Evolutionary conservation across 176 grass and related monocot genomes (phyloP).

Genomic region (Neostapfia colusana): DNA sequence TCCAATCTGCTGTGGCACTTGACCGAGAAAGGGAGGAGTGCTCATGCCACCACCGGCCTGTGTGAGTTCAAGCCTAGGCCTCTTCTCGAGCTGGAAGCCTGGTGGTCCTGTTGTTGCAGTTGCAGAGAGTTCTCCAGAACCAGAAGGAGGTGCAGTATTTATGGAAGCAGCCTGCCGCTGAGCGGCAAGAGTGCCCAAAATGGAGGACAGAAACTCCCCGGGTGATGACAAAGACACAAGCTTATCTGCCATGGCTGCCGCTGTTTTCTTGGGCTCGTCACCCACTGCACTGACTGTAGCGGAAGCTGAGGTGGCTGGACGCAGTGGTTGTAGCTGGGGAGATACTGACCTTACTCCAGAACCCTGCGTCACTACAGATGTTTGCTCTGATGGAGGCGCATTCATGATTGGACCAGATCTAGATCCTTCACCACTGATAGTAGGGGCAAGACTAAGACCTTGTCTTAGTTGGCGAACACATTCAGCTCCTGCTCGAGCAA

Average conservation of each 20-base stretch:
- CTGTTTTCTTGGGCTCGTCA: conserved; percentile 72
- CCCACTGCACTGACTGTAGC: conserved; percentile 35
- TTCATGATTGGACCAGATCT: conserved; percentile 29
- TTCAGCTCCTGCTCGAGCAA: conserved; percentile 52
- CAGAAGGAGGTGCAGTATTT: conserved; percentile 36
- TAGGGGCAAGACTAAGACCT: conserved; percentile 16
- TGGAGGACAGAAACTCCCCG: conserved; percentile 49
- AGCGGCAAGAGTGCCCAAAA: conserved; percentile 71
- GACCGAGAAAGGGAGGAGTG: conserved; percentile 48
- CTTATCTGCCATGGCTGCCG: conserved; percentile 90
- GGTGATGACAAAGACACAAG: conserved; percentile 78
- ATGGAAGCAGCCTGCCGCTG: conserved; percentile 73
- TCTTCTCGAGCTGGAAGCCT: conserved; percentile 69
- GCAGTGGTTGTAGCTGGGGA: conserved; percentile 41
- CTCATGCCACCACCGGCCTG: conserved; percentile 44
- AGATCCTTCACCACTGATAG: conserved; percentile 22
- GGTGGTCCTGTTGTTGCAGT: conserved; percentile 20
- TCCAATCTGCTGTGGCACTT: conserved; percentile 50
- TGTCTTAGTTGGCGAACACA: conserved; percentile 44
- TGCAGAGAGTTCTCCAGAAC: conserved; percentile 45
- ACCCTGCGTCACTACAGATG: conserved; percentile 21
- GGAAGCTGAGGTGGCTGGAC: conserved; percentile 40
- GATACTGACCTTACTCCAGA: conserved; percentile 24
- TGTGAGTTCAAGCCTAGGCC: conserved; percentile 55
- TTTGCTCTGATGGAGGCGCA: conserved; percentile 41